Base-by-base conservation (phyloP, 768 basidiomycete genomes). In the Russula brevipes region DNA sequence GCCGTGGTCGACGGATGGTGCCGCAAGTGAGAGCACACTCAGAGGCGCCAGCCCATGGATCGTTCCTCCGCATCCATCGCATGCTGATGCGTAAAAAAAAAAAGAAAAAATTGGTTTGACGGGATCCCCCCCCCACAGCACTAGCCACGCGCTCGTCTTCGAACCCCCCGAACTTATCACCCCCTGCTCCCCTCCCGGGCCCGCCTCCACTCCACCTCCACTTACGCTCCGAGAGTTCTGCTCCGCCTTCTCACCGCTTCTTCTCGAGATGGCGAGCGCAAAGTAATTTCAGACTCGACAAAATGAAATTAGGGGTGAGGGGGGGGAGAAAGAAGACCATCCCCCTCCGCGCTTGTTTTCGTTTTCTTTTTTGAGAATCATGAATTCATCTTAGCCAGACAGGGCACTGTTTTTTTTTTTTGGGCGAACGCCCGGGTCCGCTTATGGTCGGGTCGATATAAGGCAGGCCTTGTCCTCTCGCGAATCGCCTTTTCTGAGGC, bases 21-120 rank as follows among this genome's bases (percentile, higher is more conserved):
- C 19, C 57, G 24, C 44, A 31, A 31, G 42, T 5, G 42, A 24
- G 24, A 24, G 24, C 24, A 24, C 24, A 24, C 24, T 24, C 24
- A 24, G 24, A 24, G 24, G 24, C 24, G 24, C 24, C 24, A 24
- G 24, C 24, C 24, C 24, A 24, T 24, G 24, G 24, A 24, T 24
- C n/a, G 42, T 14, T 16, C 35, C 50, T 63, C 62, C 44, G 62
- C 24, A 59, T 12, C 3, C n/a, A 41, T 58, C 57, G 45, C 57
- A 58, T 33, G 56, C 24, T 46, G 61, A 58, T 53, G 51, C 10
- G 24, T 35, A n/a, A 7, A 35, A 10, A 8, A 10, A 11, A 33
- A n/a, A 7, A 35, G 5, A 8, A 10, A 11, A 33, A 59, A n/a
- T 14, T 6, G 35, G 9, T 46, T 19, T 17, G 30, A 53, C 60